phyloP scores from a whole-genome alignment of 768 basidiomycete species.

The Psilocybe azurescens region DNA sequence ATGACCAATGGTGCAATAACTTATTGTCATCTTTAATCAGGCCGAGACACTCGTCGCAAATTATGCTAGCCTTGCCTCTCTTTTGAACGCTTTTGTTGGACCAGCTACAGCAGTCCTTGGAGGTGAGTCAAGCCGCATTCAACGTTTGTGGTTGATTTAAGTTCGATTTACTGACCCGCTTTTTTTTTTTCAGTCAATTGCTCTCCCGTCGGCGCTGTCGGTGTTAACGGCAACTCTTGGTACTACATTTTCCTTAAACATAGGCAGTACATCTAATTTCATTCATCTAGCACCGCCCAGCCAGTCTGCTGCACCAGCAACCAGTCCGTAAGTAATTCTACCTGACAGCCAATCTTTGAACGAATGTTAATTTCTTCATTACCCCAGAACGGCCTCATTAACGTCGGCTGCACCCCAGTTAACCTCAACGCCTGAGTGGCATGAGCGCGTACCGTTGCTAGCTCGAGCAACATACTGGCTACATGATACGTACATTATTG shows the following conservation, averaged over 20 bases:
- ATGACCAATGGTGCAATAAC: not conserved
- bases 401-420: no score
- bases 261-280: not conserved
- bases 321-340: constrained; percentile 20
- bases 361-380: not conserved
- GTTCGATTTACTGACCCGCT: no score
- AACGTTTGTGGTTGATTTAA: no score
- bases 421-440: no score
- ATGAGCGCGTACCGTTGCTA: no score
- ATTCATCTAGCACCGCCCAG: constrained; percentile 19
- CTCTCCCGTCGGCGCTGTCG: constrained; percentile 21
- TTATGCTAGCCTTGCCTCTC: constrained; percentile 5
- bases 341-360: not conserved
- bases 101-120: constrained; percentile 21
- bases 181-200: constrained; percentile 18
- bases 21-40: not conserved
- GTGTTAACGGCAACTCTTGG: constrained; percentile 19
- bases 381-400: constrained; percentile 13
- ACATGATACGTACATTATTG: no score
- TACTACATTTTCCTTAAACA: not conserved
- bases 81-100: constrained; percentile 16
- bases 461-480: no score
- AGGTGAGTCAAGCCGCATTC: constrained; percentile 6
- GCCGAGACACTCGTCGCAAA: not conserved
- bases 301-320: constrained; percentile 28